phyloP scores from a whole-genome alignment of 169 alveolate species.

The Plasmodium vivax region DNA sequence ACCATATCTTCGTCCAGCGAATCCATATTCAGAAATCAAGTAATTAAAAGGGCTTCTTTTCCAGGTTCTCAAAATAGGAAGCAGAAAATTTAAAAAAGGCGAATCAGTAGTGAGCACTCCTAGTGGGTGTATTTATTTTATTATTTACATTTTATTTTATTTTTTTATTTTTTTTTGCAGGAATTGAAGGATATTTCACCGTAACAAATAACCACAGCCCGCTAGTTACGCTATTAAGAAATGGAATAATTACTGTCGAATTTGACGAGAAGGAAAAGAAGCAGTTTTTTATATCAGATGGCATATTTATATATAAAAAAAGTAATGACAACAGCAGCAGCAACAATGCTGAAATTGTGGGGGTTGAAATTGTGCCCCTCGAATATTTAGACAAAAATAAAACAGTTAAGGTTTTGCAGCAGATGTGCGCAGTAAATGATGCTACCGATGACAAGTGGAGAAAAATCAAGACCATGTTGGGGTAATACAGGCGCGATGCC shows the following conservation, averaged over 20 bases:
- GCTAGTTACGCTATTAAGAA: slow-evolving; percentile 64
- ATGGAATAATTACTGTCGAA: slow-evolving; percentile 71
- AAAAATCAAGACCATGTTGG: slow-evolving; percentile 65
- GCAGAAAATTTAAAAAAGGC: neutral
- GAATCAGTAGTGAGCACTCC: neutral
- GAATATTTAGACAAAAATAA: slow-evolving; percentile 71
- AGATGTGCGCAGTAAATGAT: slow-evolving; percentile 73
- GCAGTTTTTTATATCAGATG: slow-evolving; percentile 73
- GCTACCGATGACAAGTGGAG: slow-evolving; percentile 75
- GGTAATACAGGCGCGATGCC: slow-evolving; percentile 11
- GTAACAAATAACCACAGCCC: slow-evolving; percentile 71
- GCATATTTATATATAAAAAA: slow-evolving; percentile 67
- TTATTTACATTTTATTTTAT: neutral
- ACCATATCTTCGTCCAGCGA: slow-evolving; percentile 70
- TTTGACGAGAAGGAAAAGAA: slow-evolving; percentile 73
- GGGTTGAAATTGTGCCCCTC: slow-evolving; percentile 70
- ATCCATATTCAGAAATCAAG: slow-evolving; percentile 71
- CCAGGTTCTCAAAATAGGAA: slow-evolving; percentile 50
- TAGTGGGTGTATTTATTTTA: neutral
- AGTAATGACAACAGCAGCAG: slow-evolving; percentile 66
- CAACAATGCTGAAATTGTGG: slow-evolving; percentile 72
- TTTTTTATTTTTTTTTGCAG: slow-evolving; percentile 14
- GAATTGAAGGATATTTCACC: slow-evolving; percentile 75
- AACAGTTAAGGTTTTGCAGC: slow-evolving; percentile 68
- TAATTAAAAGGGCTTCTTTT: slow-evolving; percentile 64